A percentile compares a stretch with the other conserved stretches of the same genome.
These are phyloP conservation scores for Globomyces sp. DNA, from an alignment of 371 early-diverging fungal genomes.

Conservation along the genomic window DNA sequence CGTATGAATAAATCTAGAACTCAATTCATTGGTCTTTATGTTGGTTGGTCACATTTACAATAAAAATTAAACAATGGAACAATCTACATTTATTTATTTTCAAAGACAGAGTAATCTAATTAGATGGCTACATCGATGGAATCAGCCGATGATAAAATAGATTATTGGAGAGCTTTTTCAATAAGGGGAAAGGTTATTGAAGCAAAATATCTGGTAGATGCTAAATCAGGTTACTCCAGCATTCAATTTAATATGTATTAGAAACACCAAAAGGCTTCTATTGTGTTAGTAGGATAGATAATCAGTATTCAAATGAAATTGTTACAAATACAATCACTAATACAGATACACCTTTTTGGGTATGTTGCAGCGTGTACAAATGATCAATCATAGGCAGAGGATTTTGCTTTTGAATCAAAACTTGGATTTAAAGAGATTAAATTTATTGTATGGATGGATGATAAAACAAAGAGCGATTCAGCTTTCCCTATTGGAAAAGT, in stretches of 20 bases:
- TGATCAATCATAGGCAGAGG: slow-evolving; percentile 18
- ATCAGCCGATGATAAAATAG: slow-evolving; percentile 2
- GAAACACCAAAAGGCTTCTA: slow-evolving; percentile 10
- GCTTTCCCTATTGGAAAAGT: slow-evolving; percentile 16
- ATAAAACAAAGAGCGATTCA: slow-evolving; percentile 16
- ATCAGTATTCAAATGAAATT: slow-evolving; percentile 16
- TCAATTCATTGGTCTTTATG: too few species aligned
- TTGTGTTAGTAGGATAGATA: neutral
- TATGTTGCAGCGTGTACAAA: neutral
- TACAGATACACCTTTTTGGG: slow-evolving; percentile 26
- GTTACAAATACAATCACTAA: slow-evolving; percentile 24
- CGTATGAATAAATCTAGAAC: too few species aligned
- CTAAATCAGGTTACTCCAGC: slow-evolving; percentile 20
- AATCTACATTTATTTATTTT: too few species aligned
- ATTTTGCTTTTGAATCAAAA: slow-evolving; percentile 24
- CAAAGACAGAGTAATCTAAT: too few species aligned
- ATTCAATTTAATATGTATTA: slow-evolving; percentile 3
- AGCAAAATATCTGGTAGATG: slow-evolving; percentile 24
- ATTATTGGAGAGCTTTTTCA: slow-evolving; percentile 7
- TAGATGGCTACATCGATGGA: neutral
- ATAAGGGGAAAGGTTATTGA: slow-evolving; percentile 22
- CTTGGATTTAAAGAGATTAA: slow-evolving; percentile 27
- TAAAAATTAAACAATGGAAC: too few species aligned
- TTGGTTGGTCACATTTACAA: too few species aligned
- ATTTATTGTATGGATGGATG: slow-evolving; percentile 13